Percentiles rank a stretch among this genome's conserved stretches.
These are phyloP conservation scores for Dryadomyces quercivorus DNA, from an alignment of 2,329 filamentous ascomycete species.

Conservation along the genomic window DNA sequence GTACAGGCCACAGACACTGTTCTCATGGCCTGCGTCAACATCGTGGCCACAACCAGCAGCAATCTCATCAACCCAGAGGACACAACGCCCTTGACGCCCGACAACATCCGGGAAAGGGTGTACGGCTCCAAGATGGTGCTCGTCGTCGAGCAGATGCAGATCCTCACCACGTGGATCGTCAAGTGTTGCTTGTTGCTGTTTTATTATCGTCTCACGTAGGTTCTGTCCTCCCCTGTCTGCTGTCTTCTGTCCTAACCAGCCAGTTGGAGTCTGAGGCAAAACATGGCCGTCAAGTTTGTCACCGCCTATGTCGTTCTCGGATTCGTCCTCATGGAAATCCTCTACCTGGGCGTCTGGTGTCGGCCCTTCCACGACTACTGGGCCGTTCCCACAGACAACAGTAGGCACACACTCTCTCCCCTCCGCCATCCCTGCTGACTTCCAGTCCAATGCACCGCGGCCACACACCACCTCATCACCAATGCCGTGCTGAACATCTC, in stretches of 20 bases:
- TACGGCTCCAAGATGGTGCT: constrained; percentile 50
- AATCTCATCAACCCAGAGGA: constrained; percentile 44
- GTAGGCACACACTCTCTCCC: neutral
- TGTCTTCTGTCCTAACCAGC: neutral
- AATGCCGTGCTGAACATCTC: constrained; percentile 48
- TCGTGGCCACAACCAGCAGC: constrained; percentile 40
- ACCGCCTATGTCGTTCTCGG: constrained; percentile 13
- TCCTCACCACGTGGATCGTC: constrained; percentile 42
- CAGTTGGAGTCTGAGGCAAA: constrained; percentile 3
- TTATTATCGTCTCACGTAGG: constrained; percentile 41
- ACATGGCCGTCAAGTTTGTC: constrained; percentile 25
- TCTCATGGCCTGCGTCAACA: constrained; percentile 41
- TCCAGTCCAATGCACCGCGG: constrained; percentile 42
- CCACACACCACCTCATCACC: constrained; percentile 43
- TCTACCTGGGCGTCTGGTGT: constrained; percentile 31
- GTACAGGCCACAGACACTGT: constrained; percentile 37
- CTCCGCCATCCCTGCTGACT: neutral
- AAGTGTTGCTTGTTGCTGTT: constrained; percentile 46
- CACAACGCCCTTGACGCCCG: constrained; percentile 28
- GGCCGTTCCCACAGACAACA: constrained; percentile 26
- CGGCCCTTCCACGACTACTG: constrained; percentile 38
- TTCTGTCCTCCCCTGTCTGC: constrained; percentile 2
- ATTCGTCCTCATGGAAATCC: constrained; percentile 10
- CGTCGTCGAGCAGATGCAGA: constrained; percentile 49
- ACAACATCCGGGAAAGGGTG: constrained; percentile 27